Conservation (phyloP, 169 alveolate species). For the Plasmodium reichenowi region DNA sequence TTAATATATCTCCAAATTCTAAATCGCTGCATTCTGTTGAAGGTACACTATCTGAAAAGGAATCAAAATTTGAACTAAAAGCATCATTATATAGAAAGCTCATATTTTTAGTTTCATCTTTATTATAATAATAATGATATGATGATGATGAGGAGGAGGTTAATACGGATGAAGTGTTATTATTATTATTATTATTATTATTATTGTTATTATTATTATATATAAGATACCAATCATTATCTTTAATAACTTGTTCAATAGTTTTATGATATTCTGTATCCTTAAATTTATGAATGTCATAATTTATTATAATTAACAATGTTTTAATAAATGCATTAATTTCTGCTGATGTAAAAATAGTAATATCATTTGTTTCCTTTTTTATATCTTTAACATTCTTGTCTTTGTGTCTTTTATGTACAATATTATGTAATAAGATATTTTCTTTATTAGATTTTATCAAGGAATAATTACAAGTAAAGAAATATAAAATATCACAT, state of each 20-base stretch:
- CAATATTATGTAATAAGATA: not conserved
- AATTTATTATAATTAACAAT: constrained; percentile 28
- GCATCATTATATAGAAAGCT: too few species aligned
- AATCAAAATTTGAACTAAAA: too few species aligned
- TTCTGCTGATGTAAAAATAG: constrained; percentile 1
- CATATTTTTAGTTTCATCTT: not conserved
- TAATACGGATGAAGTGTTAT: not conserved
- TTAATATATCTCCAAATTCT: too few species aligned
- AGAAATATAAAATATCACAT: constrained; percentile 21
- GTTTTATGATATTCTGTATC: constrained; percentile 44
- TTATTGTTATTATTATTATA: constrained; percentile 8
- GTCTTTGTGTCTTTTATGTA: not conserved
- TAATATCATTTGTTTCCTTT: not conserved
- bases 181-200: not conserved
- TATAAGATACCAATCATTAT: constrained; percentile 41
- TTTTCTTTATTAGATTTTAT: constrained; percentile 42
- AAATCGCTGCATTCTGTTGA: too few species aligned
- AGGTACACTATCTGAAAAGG: too few species aligned
- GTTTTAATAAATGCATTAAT: constrained; percentile 31
- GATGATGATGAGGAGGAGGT: not conserved
- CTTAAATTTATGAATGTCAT: constrained; percentile 30
- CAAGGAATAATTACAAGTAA: constrained; percentile 30
- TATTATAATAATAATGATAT: not conserved
- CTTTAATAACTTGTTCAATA: constrained; percentile 38
- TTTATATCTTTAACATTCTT: not conserved